phyloP scores from a whole-genome alignment of 371 early-diverging fungal genomes.

The Parasitella parasitica region DNA sequence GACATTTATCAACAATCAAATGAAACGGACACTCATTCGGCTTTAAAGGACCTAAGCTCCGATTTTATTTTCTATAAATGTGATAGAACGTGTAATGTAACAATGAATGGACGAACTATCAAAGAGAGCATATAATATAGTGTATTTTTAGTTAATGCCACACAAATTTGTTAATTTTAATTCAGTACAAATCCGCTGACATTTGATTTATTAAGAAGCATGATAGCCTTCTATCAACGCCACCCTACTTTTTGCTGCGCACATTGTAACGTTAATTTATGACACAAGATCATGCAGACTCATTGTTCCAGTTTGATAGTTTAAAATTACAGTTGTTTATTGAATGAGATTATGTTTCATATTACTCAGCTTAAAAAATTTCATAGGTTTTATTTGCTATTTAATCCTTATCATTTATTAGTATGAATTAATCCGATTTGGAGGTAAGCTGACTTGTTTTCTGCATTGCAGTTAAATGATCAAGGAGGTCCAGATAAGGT shows the following conservation, averaged over 20 bases:
- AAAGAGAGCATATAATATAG: neutral
- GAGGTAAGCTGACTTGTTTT: neutral
- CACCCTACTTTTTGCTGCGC: neutral
- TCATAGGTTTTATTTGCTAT: no score
- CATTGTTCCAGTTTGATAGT: no score
- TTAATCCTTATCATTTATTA: no score
- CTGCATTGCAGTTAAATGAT: neutral
- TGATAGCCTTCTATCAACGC: neutral
- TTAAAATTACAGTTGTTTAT: no score
- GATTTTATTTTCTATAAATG: neutral
- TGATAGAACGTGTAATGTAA: constrained; percentile 16
- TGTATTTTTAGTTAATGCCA: neutral
- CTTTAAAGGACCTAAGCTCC: neutral
- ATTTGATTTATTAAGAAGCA: no score
- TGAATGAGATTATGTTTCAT: no score
- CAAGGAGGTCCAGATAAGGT: neutral
- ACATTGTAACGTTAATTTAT: neutral
- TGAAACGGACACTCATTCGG: constrained; percentile 5
- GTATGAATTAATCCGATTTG: neutral
- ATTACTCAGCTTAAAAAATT: no score
- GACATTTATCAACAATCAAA: no score
- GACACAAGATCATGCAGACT: neutral
- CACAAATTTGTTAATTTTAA: neutral
- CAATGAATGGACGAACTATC: neutral
- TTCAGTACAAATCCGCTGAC: neutral